Evolutionary conservation across 495 filamentous ascomycete genomes (phyloP).

Genomic region (Trichoderma gamsii): DNA sequence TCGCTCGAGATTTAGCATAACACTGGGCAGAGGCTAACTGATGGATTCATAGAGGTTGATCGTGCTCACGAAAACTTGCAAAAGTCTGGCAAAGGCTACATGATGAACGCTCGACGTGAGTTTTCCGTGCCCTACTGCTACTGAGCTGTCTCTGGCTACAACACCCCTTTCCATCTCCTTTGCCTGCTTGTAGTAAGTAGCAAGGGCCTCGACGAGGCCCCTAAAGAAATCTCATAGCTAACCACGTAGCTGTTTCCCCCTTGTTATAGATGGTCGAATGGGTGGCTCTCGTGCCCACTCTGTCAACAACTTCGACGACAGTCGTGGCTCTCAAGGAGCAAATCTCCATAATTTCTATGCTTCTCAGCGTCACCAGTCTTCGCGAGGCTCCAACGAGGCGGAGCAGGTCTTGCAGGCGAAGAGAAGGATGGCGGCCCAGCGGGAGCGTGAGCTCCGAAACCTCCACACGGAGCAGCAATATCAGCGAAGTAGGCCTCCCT

Average conservation of each 20-base stretch:
- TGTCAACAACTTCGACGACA: constrained; percentile 67
- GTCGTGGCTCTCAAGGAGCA: constrained; percentile 64
- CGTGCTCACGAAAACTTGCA: constrained; percentile 90
- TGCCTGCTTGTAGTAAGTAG: constrained; percentile 50
- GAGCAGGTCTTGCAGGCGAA: constrained; percentile 99
- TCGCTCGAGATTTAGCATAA: neutral
- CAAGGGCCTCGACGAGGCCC: constrained; percentile 18
- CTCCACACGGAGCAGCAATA: constrained; percentile 99
- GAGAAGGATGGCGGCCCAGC: constrained; percentile 95
- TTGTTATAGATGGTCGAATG: constrained; percentile 36
- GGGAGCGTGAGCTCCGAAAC: constrained; percentile 97
- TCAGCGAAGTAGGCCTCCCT: constrained; percentile 85
- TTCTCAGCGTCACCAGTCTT: constrained; percentile 82
- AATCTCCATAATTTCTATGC: constrained; percentile 93
- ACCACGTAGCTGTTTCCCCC: constrained; percentile 13
- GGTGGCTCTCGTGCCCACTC: constrained; percentile 68
- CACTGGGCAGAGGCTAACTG: neutral
- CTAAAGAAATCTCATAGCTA: constrained; percentile 7
- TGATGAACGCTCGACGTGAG: constrained; percentile 69
- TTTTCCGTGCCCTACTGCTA: constrained; percentile 39
- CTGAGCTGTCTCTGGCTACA: constrained; percentile 41
- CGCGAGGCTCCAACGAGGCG: constrained; percentile 79
- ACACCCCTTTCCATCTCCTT: constrained; percentile 56
- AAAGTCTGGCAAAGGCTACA: constrained; percentile 92
- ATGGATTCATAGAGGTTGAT: constrained; percentile 68